Base-by-base conservation (phyloP, 805 yeast genomes). In the Candida verbasci region DNA sequence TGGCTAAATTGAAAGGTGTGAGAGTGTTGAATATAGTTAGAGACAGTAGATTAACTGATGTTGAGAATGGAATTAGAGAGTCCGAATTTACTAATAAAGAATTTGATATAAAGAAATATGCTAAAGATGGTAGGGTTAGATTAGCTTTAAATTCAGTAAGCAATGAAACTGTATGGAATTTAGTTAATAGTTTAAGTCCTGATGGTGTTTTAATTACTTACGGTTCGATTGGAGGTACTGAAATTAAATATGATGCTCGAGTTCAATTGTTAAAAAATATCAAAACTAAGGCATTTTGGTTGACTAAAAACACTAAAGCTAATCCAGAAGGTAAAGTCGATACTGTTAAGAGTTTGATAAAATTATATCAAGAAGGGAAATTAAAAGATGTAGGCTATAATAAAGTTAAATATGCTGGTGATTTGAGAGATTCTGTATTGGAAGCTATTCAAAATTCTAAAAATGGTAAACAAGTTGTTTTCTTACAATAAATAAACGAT, bases 271-370 rank as follows among this genome's bases (percentile, higher is more conserved):
- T 48, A 43, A 60, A 58, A 37, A 56, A 60, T 40, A 44, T 60
- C 35, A 48, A 55, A 12, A 45, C 56, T 21, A 46, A 37, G 14
- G 51, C 61, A 12, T 61, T 56, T 47, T 61, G 66, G 65, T 47
- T 60, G 29, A 56, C 59, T 22, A 39, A 50, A 12, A 59, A 58
- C 38, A 47, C 48, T n/a, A 41, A 34, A 17, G 29, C 23, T 3
- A 26, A 82, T 47, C 91, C 93, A 3, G 68, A 70, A 22, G 66
- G 70, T 23, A 83, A 83, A 55, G 65, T 68, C 27, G 62, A 65
- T 3, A 73, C 82, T n/a, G 66, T 85, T 21, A 44, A 62, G 6
- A 74, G 68, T 23, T 65, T 87, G 28, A 64, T 82, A 29, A 63
- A 74, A 31, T 61, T 82, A 46, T 82, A 80, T 57, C 65, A 78